These are phyloP conservation scores for Neurospora sp. DNA, from an alignment of 2,329 filamentous ascomycete species.

Conservation along the genomic window DNA sequence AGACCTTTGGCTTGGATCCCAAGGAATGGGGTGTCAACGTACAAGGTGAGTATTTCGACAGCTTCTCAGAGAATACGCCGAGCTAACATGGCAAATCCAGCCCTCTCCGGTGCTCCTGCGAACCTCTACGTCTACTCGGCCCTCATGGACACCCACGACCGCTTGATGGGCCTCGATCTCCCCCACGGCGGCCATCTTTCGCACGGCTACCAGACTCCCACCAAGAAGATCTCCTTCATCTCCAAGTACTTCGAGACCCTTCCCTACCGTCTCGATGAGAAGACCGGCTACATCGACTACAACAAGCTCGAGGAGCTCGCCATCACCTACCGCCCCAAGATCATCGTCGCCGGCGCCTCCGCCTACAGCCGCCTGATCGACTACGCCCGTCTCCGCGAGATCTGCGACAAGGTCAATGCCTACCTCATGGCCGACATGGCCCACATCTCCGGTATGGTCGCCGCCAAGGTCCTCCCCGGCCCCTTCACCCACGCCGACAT, in stretches of 20 bases:
- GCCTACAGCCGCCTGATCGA: constrained; percentile 95
- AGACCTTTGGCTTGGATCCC: constrained; percentile 74
- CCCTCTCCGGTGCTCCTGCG: constrained; percentile 63
- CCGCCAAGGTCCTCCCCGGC: constrained; percentile 80
- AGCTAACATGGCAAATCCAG: constrained; percentile 32
- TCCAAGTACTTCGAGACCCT: constrained; percentile 99
- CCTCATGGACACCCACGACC: constrained; percentile 82
- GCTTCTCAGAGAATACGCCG: background rate
- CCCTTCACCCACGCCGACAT: constrained; percentile 88
- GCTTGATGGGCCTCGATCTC: constrained; percentile 93
- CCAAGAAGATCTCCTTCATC: constrained; percentile 92
- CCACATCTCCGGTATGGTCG: constrained; percentile 89
- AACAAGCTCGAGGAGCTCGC: constrained; percentile 81
- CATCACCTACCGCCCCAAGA: constrained; percentile 84
- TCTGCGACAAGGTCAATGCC: constrained; percentile 82
- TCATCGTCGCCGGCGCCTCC: constrained; percentile 88
- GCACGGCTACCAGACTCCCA: constrained; percentile 93
- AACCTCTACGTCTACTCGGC: constrained; percentile 95
- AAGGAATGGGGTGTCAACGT: constrained; percentile 97
- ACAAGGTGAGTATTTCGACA: constrained; percentile 50
- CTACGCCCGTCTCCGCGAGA: constrained; percentile 84
- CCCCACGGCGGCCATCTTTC: constrained; percentile 94
- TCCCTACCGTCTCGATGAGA: constrained; percentile 84
- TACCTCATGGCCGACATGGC: constrained; percentile 96
- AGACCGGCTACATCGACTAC: constrained; percentile 92